Base-by-base conservation (phyloP, 345 rosid species). In the Arabidopsis suecica region DNA sequence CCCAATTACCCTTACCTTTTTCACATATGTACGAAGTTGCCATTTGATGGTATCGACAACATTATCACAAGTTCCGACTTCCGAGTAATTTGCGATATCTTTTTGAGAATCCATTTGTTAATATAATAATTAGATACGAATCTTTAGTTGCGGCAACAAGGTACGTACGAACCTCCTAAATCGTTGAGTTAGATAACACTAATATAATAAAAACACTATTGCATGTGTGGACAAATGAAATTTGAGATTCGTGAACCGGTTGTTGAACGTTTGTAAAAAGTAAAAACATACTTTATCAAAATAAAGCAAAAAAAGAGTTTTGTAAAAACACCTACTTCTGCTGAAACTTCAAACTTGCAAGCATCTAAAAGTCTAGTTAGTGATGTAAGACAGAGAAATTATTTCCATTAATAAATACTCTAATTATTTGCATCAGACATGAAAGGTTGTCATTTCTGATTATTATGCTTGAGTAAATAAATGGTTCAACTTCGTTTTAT, bases 301-400 rank as follows among this genome's bases (percentile, higher is more conserved):
- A 40, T 10, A 40, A 36, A 11, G 10, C 3, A 40, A 36, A 36
- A 36, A 10, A 40, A 40, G 11, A 1, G 3, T 36, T 20, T 65
- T 33, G 20, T 66, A 20, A 12, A 14, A 14, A 36, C 56, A 44
- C 2, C 74, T 57, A 47, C 25, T 34, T 58, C 6, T 14, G 23
- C 16, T 48, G 49, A 61, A 61, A 72, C 61, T 61, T 48, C 38
- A 61, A 61, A 72, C 61, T 61, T 53, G 76, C 23, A 5, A 16
- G 50, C 32, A 61, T 61, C 30, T 36, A 49, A 61, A 61, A 71
- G 68, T 71, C 59, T 38, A 61, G 23, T 37, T 23, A 47, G 38
- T 50, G 61, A 38, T 42, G 61, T 47, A 30, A 28, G 40, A 55
- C 7, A 25, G 6, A 30, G 3, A n/a, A n/a, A 14, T 7, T 32